These are phyloP conservation scores for Blastobotrys mokoenaii DNA, from an alignment of 805 yeast species.

Conservation along the genomic window DNA sequence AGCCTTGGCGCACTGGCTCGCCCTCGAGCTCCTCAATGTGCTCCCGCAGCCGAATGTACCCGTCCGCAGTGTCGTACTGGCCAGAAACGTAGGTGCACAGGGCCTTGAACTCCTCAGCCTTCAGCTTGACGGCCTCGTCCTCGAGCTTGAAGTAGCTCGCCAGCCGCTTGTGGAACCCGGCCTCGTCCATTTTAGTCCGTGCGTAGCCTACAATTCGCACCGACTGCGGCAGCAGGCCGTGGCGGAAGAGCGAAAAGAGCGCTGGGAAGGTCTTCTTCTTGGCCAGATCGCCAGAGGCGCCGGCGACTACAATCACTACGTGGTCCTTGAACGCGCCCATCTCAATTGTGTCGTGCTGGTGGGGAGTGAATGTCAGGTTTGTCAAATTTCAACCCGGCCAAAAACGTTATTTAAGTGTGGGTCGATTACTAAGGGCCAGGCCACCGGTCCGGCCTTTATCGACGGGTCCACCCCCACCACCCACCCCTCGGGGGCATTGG, in stretches of 20 bases:
- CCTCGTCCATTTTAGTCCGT: constrained; percentile 61
- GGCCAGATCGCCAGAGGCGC: constrained; percentile 93
- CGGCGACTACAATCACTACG: constrained; percentile 73
- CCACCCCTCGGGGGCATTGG: no score
- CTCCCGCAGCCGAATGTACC: constrained; percentile 51
- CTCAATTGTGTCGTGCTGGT: background rate
- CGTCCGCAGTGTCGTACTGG: constrained; percentile 70
- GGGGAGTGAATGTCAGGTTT: no score
- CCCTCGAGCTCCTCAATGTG: constrained; percentile 55
- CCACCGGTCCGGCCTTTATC: no score
- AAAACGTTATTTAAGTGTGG: no score
- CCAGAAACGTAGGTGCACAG: constrained; percentile 67
- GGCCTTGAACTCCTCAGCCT: constrained; percentile 52
- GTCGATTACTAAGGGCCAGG: no score
- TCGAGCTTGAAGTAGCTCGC: constrained; percentile 50
- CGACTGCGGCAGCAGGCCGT: constrained; percentile 65
- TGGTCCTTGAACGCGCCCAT: constrained; percentile 44
- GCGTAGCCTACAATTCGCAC: constrained; percentile 88
- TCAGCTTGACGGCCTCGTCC: constrained; percentile 34
- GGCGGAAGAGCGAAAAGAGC: constrained; percentile 38
- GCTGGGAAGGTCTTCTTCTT: constrained; percentile 75
- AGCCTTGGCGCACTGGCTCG: constrained; percentile 23
- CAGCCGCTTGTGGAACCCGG: constrained; percentile 62
- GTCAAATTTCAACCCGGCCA: no score
- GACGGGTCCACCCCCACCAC: no score